Evolutionary conservation across 495 filamentous ascomycete genomes (phyloP).

Genomic region (Cairneyella variabilis): DNA sequence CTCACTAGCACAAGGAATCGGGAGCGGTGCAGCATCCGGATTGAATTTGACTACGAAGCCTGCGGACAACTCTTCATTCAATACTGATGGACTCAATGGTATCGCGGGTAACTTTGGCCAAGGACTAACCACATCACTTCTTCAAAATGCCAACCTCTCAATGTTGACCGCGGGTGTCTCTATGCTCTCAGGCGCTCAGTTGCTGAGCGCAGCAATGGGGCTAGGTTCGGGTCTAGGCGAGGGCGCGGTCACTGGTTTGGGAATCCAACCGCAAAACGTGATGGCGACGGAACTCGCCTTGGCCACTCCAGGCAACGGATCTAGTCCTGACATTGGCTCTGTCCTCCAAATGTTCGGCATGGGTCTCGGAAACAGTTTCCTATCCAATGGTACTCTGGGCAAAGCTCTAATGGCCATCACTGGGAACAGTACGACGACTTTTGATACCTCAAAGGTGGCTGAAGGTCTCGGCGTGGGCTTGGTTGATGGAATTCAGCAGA

Average conservation of each 20-base stretch:
- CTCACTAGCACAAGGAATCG: conserved; percentile 9
- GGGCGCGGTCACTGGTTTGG: conserved; percentile 6
- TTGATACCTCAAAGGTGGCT: conserved; percentile 3
- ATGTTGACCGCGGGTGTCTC: not conserved
- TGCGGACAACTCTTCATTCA: conserved; percentile 1
- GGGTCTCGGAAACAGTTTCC: conserved; percentile 1
- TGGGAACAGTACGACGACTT: not conserved
- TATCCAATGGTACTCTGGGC: conserved; percentile 2
- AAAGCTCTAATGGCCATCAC: not conserved
- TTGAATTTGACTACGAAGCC: conserved; percentile 5
- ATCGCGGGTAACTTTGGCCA: conserved; percentile 8
- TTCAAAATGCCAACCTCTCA: conserved; percentile 3
- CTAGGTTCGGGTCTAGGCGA: conserved; percentile 9
- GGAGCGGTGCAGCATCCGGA: conserved; percentile 9
- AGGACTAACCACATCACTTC: conserved; percentile 5
- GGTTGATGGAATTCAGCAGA: conserved; percentile 4
- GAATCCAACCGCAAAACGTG: not conserved
- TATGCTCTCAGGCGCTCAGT: not conserved
- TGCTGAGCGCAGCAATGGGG: not conserved
- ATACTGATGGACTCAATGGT: conserved; percentile 7
- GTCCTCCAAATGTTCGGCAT: conserved; percentile 1
- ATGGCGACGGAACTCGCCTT: not conserved
- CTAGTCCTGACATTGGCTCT: not conserved
- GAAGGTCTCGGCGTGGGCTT: conserved; percentile 7
- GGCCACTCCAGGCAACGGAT: no score